Percentiles rank a stretch among this genome's conserved stretches.
Conservation (phyloP, 2,329 filamentous ascomycete species). For the Paraconiothyrium brasiliense region DNA sequence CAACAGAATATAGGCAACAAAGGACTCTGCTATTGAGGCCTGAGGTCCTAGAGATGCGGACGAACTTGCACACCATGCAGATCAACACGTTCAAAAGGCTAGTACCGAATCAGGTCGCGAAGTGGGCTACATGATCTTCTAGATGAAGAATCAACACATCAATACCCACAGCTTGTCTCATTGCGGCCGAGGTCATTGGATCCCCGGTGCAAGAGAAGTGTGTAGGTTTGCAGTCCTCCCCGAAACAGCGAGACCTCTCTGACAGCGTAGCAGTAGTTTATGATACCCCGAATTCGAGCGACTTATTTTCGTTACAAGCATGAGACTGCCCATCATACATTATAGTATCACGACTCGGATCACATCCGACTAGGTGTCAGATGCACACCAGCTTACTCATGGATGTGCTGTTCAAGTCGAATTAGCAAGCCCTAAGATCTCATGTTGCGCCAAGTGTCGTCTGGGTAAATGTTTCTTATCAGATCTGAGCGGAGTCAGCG, state of each 20-base stretch:
- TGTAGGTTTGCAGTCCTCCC: background rate
- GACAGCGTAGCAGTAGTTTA: background rate
- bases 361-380: background rate
- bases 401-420: background rate
- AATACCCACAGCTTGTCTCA: background rate
- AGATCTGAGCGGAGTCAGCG: too few species aligned
- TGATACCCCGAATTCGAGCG: background rate
- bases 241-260: background rate
- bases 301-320: background rate
- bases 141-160: background rate
- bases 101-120: conserved; percentile 48
- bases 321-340: background rate
- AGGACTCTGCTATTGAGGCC: conserved; percentile 46
- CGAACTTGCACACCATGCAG: conserved; percentile 45
- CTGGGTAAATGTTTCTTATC: too few species aligned
- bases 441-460: background rate
- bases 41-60: conserved; percentile 40
- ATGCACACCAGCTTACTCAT: background rate
- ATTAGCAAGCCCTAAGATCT: background rate
- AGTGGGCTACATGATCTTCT: conserved; percentile 36
- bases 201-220: background rate
- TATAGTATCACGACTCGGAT: background rate
- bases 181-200: background rate
- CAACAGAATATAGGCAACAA: conserved; percentile 50
- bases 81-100: conserved; percentile 47